A percentile compares a stretch with the other conserved stretches of the same genome.
Conservation (phyloP, 441 rosid species). For the Croton setiger region DNA sequence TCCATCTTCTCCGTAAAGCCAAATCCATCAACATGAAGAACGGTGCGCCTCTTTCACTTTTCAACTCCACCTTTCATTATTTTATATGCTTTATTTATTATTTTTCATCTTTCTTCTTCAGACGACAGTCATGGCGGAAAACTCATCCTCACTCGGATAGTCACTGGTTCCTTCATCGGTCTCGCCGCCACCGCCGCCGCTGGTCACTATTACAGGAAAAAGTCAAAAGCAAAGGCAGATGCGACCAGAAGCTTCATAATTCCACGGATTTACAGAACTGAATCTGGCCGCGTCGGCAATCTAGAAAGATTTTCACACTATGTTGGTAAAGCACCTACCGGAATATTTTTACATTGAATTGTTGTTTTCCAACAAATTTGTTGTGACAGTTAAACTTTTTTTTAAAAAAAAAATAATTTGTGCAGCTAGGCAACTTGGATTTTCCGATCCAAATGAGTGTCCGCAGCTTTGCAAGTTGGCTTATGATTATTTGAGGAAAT, state of each 20-base stretch:
- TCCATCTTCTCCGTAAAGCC: no score
- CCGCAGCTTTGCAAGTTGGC: slow-evolving; percentile 70
- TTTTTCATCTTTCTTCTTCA: not conserved
- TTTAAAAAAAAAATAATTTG: no score
- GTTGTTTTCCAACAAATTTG: no score
- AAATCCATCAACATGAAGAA: not conserved
- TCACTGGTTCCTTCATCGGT: slow-evolving; percentile 41
- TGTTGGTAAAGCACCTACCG: slow-evolving; percentile 41
- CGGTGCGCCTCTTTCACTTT: not conserved
- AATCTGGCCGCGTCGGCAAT: slow-evolving; percentile 50
- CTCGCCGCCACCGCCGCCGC: slow-evolving; percentile 38
- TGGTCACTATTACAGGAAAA: slow-evolving; percentile 20
- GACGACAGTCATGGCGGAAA: slow-evolving; percentile 25
- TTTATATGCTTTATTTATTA: no score
- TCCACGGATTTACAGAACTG: slow-evolving; percentile 45
- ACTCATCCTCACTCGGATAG: slow-evolving; percentile 19
- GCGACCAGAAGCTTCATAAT: slow-evolving; percentile 17
- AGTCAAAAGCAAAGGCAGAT: slow-evolving; percentile 7
- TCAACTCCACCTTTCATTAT: not conserved
- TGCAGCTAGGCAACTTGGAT: slow-evolving; percentile 77
- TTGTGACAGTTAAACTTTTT: no score
- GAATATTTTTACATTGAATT: no score
- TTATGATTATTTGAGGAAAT: slow-evolving; percentile 43
- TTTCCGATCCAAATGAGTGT: slow-evolving; percentile 56
- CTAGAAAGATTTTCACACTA: slow-evolving; percentile 75